These are phyloP conservation scores for Diaporthe nobilis DNA, from an alignment of 2,329 filamentous ascomycete species.

Conservation along the genomic window DNA sequence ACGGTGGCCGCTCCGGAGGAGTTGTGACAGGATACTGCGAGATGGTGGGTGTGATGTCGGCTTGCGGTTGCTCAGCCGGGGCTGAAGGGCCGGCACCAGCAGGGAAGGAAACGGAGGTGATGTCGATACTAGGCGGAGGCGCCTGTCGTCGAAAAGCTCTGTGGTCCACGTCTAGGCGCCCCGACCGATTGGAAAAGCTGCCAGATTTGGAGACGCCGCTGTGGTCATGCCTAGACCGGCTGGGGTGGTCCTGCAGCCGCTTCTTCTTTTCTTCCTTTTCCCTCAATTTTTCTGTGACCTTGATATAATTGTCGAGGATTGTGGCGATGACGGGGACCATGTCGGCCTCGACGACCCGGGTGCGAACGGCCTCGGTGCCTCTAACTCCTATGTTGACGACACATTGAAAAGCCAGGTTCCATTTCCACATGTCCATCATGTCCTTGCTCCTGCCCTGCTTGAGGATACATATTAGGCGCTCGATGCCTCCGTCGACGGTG, in stretches of 20 bases:
- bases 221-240: conserved; percentile 66
- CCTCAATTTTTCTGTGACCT: conserved; percentile 91
- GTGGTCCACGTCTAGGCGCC: conserved; percentile 70
- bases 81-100: conserved; percentile 58
- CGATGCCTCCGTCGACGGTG: conserved; percentile 98
- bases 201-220: conserved; percentile 63
- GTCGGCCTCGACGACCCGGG: conserved; percentile 96
- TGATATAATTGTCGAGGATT: conserved; percentile 98
- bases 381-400: conserved; percentile 98
- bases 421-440: conserved; percentile 99
- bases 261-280: conserved; percentile 87
- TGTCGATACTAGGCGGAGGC: conserved; percentile 87
- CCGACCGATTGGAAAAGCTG: conserved; percentile 67
- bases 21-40: conserved; percentile 77
- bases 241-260: conserved; percentile 67
- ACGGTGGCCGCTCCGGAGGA: conserved; percentile 76
- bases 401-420: conserved; percentile 99
- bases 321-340: conserved; percentile 99
- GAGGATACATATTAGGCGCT: conserved; percentile 95
- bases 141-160: conserved; percentile 80
- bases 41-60: conserved; percentile 72
- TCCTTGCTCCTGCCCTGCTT: conserved; percentile 98
- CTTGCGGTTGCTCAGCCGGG: conserved; percentile 55
- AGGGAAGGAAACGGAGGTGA: conserved; percentile 68
- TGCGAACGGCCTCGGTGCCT: conserved; percentile 93